Conservation (phyloP, 192 early-diverging fungal species). For the Dissophora ornata region DNA sequence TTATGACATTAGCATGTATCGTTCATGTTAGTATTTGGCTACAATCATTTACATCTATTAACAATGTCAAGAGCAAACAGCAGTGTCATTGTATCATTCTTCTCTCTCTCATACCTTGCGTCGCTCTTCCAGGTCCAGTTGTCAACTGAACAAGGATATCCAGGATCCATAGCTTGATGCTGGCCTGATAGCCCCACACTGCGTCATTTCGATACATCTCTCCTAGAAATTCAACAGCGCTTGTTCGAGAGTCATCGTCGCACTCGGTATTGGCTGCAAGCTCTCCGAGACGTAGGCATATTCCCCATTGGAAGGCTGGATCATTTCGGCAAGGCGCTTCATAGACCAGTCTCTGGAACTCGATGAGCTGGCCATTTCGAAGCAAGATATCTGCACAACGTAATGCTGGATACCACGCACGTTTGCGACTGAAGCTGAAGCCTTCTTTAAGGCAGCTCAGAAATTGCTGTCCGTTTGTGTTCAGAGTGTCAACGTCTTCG, state of each 20-base stretch:
- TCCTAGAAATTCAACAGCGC: slow-evolving; percentile 11
- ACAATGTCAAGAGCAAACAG: neutral
- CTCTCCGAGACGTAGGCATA: slow-evolving; percentile 10
- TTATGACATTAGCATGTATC: neutral
- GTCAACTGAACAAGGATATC: slow-evolving; percentile 3
- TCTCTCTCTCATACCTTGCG: neutral
- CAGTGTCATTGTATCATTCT: neutral
- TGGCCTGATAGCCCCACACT: slow-evolving; percentile 1
- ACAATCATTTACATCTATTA: too few relatives aligned
- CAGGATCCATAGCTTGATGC: slow-evolving; percentile 14
- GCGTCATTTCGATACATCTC: slow-evolving; percentile 8
- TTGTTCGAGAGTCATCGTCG: neutral
- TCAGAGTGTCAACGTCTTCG: neutral
- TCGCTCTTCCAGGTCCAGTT: neutral
- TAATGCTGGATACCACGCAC: slow-evolving; percentile 14
- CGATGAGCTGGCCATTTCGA: neutral
- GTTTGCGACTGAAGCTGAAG: slow-evolving; percentile 5
- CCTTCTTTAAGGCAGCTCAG: neutral
- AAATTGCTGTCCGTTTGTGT: slow-evolving; percentile 6
- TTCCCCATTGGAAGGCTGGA: slow-evolving; percentile 7
- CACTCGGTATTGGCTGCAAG: neutral
- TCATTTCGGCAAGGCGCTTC: slow-evolving; percentile 10
- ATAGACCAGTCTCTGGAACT: slow-evolving; percentile 2
- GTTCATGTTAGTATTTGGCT: neutral
- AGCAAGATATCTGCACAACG: slow-evolving; percentile 2